Evolutionary conservation across 306 rosid species (phyloP).

Genomic region (Prunus mume): DNA sequence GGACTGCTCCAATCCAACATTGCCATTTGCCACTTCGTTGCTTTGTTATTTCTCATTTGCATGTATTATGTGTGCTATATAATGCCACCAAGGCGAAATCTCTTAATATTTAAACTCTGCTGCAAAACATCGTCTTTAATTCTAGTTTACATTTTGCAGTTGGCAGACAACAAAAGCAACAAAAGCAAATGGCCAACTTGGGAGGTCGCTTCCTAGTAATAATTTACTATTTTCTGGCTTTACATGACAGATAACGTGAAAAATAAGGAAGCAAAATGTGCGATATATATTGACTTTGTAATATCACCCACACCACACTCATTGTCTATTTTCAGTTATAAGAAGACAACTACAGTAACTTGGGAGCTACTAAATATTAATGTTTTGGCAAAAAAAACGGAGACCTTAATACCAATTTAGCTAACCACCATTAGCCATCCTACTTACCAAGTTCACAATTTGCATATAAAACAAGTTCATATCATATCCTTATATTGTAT

Average conservation of each 20-base stretch:
- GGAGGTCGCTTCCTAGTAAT: background rate
- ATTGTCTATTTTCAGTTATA: background rate
- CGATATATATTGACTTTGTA: background rate
- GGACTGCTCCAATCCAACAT: too few relatives aligned
- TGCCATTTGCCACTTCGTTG: too few relatives aligned
- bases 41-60: too few relatives aligned
- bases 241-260: background rate
- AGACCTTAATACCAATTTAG: background rate
- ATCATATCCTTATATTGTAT: background rate
- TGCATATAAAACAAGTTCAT: background rate
- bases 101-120: background rate
- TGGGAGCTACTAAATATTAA: background rate
- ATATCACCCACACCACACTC: background rate
- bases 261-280: background rate
- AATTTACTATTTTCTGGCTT: background rate
- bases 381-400: background rate
- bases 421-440: background rate
- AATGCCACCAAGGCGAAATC: too few relatives aligned
- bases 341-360: background rate
- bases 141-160: background rate
- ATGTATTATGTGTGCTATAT: too few relatives aligned
- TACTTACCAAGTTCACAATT: background rate
- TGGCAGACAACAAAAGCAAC: background rate
- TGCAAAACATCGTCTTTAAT: background rate
- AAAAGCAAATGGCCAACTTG: background rate